Evolutionary conservation across 176 grass and related monocot species (phyloP).

Genomic region (Hyparrhenia diplandra): DNA sequence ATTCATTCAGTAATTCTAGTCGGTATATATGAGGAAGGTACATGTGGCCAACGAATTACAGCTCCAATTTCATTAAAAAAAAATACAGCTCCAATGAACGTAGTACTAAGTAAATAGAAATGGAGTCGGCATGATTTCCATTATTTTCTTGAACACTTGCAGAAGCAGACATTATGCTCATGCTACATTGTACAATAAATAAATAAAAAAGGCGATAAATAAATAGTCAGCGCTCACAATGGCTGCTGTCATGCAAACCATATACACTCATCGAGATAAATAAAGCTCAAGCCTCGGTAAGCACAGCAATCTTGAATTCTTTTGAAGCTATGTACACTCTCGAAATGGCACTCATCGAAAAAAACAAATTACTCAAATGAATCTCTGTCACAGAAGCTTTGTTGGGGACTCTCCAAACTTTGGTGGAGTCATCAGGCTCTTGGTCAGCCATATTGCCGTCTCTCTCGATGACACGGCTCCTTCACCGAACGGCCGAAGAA

Average conservation of each 20-base stretch:
- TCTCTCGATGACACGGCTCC: constrained; percentile 73
- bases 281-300: constrained; percentile 26
- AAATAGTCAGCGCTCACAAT: constrained; percentile 27
- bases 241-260: constrained; percentile 8
- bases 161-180: background rate
- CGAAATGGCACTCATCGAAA: background rate
- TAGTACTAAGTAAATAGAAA: background rate
- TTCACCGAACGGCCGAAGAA: constrained; percentile 70
- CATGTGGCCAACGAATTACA: no score
- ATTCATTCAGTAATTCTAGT: background rate
- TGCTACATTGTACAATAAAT: constrained; percentile 16
- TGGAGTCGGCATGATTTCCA: background rate
- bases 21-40: background rate
- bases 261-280: constrained; percentile 35
- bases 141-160: constrained; percentile 21
- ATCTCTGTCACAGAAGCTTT: constrained; percentile 12
- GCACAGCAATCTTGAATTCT: constrained; percentile 5
- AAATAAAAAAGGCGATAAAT: constrained; percentile 15
- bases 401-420: constrained; percentile 47
- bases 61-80: no score
- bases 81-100: no score
- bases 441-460: constrained; percentile 91
- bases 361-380: background rate
- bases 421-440: constrained; percentile 63
- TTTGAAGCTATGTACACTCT: constrained; percentile 34